Evolutionary conservation across 148 eudicot species (phyloP).

Genomic region (Vaccinium myrtillus): DNA sequence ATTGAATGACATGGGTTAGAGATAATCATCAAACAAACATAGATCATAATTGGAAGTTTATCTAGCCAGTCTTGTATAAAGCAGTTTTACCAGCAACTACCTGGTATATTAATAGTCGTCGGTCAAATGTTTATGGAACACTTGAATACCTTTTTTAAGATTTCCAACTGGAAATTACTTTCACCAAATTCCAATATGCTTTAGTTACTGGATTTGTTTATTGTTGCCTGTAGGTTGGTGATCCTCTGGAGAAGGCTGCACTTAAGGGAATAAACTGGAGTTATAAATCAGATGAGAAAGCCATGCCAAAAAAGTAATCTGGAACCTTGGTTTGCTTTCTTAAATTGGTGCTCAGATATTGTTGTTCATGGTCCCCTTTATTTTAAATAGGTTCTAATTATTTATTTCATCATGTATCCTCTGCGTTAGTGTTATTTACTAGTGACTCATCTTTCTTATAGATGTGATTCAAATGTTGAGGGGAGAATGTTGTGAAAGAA

Average conservation of each 20-base stretch:
- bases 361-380: neutral
- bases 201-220: neutral
- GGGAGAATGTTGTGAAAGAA: neutral
- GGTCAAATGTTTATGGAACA: neutral
- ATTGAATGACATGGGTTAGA: neutral
- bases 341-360: neutral
- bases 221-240: conserved; percentile 68
- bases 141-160: neutral
- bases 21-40: neutral
- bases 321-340: neutral
- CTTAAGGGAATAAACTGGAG: conserved; percentile 92
- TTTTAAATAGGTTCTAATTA: neutral
- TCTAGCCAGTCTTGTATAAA: neutral
- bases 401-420: neutral
- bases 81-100: neutral
- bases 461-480: neutral
- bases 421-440: neutral
- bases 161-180: neutral
- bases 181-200: neutral
- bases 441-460: neutral
- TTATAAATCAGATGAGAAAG: conserved; percentile 97
- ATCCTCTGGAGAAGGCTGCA: conserved; percentile 99
- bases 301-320: conserved; percentile 92
- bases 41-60: neutral
- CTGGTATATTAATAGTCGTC: neutral